Conservation (phyloP, 1,139 yeast genomes). For the Taiozyma onychis region DNA sequence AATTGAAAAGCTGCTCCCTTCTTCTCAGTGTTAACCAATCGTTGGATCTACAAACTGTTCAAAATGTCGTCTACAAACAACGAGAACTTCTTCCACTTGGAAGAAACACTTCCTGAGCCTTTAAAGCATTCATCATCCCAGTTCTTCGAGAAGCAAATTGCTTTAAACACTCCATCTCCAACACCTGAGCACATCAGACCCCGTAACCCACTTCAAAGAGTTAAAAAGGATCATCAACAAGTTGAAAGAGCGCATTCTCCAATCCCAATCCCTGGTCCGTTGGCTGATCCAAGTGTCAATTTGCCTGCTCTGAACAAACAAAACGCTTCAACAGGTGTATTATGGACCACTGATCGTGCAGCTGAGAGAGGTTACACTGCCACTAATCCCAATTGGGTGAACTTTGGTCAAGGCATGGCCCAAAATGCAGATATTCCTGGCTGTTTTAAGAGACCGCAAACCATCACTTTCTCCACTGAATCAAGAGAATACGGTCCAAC, state of each 20-base stretch:
- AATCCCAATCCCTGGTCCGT: conserved; percentile 48
- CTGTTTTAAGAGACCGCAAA: conserved; percentile 51
- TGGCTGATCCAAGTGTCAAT: conserved; percentile 38
- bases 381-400: conserved; percentile 46
- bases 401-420: conserved; percentile 68
- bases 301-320: conserved; percentile 59
- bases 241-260: conserved; percentile 30
- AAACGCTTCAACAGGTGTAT: conserved; percentile 63
- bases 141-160: conserved; percentile 11
- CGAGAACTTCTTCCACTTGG: conserved; percentile 19
- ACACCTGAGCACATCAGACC: not conserved
- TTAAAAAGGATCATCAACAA: conserved; percentile 6
- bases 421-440: conserved; percentile 65
- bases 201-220: conserved; percentile 7
- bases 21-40: not conserved
- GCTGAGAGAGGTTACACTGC: conserved; percentile 51
- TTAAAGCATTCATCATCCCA: conserved; percentile 20
- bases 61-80: not conserved
- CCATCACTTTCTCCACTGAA: conserved; percentile 45
- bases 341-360: conserved; percentile 68
- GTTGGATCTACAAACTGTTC: not conserved
- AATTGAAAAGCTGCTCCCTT: not conserved
- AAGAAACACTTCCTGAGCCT: conserved; percentile 23
- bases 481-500: conserved; percentile 63
- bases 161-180: not conserved